Evolutionary conservation across 768 basidiomycete genomes (phyloP).

Genomic region (Fomitopsis serialis): DNA sequence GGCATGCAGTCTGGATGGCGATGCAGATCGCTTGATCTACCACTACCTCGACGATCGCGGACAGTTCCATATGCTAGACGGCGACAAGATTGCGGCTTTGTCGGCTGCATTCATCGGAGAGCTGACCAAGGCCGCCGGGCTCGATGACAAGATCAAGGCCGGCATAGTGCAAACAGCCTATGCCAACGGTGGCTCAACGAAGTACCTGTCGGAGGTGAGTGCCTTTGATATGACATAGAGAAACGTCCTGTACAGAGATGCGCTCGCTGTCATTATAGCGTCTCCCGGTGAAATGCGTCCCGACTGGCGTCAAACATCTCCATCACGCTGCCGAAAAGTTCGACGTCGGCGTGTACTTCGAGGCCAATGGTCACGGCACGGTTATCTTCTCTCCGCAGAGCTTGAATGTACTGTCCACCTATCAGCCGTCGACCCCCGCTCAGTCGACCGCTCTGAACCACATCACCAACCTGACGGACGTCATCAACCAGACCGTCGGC

Average conservation of each 20-base stretch:
- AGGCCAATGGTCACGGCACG: conserved; percentile 98
- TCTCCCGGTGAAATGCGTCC: conserved; percentile 89
- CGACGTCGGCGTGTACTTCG: conserved; percentile 97
- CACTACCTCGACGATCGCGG: conserved; percentile 80
- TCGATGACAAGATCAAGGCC: conserved; percentile 73
- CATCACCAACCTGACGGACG: conserved; percentile 67
- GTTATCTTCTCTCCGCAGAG: conserved; percentile 86
- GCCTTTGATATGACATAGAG: background rate
- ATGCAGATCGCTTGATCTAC: conserved; percentile 96
- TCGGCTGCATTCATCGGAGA: conserved; percentile 92
- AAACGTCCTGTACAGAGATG: background rate
- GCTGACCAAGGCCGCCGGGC: conserved; percentile 77
- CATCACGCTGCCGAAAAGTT: conserved; percentile 96
- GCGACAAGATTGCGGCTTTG: conserved; percentile 95
- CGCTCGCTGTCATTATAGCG: conserved; percentile 41
- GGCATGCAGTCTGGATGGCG: conserved; percentile 93
- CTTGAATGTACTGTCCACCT: conserved; percentile 48
- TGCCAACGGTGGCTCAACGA: conserved; percentile 95
- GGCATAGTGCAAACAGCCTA: conserved; percentile 99
- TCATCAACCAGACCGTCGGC: conserved; percentile 98
- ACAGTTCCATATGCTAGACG: conserved; percentile 89
- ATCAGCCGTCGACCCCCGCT: conserved; percentile 76
- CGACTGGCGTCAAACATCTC: conserved; percentile 96
- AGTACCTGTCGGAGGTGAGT: conserved; percentile 76
- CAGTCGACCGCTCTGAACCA: conserved; percentile 77